Conservation (phyloP, 208 protist species). For the Acanthamoeba castellanii region DNA sequence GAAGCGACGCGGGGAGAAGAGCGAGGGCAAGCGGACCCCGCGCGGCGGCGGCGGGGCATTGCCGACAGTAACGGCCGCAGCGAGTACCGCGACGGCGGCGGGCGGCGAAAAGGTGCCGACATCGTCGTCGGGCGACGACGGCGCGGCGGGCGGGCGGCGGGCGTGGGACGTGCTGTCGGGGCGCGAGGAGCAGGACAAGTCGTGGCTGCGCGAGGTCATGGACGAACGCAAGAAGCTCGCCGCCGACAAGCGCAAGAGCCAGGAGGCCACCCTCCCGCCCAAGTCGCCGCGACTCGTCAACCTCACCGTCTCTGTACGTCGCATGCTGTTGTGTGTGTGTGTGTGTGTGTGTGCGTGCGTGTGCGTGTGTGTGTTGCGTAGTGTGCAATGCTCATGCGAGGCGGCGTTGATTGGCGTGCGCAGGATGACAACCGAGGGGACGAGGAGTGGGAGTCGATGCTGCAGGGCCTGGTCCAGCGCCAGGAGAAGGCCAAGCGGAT, state of each 20-base stretch:
- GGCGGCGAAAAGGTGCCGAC: too few relatives aligned
- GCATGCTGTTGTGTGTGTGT: background rate
- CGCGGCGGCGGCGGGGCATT: too few relatives aligned
- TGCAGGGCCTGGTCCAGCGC: background rate
- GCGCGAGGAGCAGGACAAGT: background rate
- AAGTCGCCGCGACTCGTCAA: constrained; percentile 3
- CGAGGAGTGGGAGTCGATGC: background rate
- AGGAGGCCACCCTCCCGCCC: background rate
- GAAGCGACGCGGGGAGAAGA: too few relatives aligned
- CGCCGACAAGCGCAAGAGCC: background rate
- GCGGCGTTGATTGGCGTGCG: background rate
- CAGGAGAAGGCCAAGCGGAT: background rate
- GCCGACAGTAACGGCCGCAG: too few relatives aligned
- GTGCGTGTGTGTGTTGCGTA: too few relatives aligned
- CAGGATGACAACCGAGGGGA: background rate
- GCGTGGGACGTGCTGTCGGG: background rate
- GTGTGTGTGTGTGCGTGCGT: too few relatives aligned
- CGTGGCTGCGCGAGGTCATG: background rate
- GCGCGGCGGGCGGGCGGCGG: background rate
- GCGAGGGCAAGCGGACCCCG: background rate
- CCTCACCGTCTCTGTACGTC: background rate
- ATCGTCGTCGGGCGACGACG: background rate
- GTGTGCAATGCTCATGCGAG: background rate
- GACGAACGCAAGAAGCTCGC: constrained; percentile 2
- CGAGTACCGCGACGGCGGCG: too few relatives aligned